Evolutionary conservation across 2,329 filamentous ascomycete species (phyloP).

Genomic region (Bipolaris bicolor): DNA sequence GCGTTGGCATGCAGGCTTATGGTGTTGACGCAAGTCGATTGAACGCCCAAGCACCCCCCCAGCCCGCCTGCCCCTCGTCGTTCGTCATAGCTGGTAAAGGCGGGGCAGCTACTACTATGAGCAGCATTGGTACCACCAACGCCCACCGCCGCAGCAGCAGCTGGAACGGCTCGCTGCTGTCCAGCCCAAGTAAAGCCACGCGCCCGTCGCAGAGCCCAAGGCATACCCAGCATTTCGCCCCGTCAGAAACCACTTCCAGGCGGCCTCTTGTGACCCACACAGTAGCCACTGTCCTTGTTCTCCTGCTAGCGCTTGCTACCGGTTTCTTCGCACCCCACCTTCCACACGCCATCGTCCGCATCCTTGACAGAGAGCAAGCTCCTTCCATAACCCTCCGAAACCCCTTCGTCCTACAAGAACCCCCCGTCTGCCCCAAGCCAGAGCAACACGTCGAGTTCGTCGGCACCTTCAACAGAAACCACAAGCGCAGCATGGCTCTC

Average conservation of each 20-base stretch:
- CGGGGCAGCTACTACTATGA: conserved; percentile 21
- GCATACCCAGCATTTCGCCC: conserved; percentile 2
- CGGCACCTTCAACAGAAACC: conserved; percentile 45
- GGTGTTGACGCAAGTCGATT: conserved; percentile 23
- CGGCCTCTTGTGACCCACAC: conserved; percentile 27
- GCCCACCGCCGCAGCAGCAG: background rate
- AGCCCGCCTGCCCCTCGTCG: conserved; percentile 22
- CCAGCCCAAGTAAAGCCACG: conserved; percentile 24
- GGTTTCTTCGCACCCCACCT: conserved; percentile 48
- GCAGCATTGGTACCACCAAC: background rate
- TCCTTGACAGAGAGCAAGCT: conserved; percentile 33
- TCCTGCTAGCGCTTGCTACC: conserved; percentile 44
- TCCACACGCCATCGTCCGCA: conserved; percentile 37
- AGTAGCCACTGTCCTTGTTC: conserved; percentile 36
- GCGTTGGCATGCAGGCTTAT: conserved; percentile 19
- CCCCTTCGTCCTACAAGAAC: conserved; percentile 33
- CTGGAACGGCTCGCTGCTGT: conserved; percentile 10
- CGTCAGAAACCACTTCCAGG: conserved; percentile 6
- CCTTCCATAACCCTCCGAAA: conserved; percentile 33
- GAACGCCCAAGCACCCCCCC: conserved; percentile 10
- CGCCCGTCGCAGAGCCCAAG: conserved; percentile 9
- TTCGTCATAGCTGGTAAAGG: conserved; percentile 29
- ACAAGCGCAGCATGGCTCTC: conserved; percentile 57
- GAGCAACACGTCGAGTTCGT: conserved; percentile 35
- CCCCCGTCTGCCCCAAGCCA: conserved; percentile 39